Conservation (phyloP, 2,329 filamentous ascomycete genomes). For the Aspergillus ustus region DNA sequence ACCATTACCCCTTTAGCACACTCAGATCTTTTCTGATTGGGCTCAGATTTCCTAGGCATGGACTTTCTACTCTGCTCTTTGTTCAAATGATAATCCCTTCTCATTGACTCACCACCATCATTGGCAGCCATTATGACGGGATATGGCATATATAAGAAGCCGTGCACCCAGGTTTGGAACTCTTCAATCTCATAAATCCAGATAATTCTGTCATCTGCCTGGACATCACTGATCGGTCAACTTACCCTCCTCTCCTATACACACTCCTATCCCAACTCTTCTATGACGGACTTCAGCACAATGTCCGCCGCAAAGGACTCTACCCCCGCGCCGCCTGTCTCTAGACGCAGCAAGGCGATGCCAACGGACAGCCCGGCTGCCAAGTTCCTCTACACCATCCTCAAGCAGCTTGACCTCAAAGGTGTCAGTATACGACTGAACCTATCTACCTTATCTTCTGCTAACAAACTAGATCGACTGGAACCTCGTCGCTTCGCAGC, state of each 20-base stretch:
- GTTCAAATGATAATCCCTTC: neutral
- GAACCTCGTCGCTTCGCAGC: conserved; percentile 54
- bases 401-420: conserved; percentile 60
- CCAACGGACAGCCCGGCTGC: conserved; percentile 55
- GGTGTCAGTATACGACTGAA: conserved; percentile 42
- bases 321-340: conserved; percentile 33
- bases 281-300: neutral
- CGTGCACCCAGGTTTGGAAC: conserved; percentile 23
- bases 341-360: conserved; percentile 49
- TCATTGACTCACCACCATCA: neutral
- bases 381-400: conserved; percentile 60
- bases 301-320: conserved; percentile 2
- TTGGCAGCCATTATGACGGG: neutral
- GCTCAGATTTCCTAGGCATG: neutral
- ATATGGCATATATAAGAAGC: conserved; percentile 18
- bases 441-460: conserved; percentile 3
- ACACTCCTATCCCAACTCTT: neutral
- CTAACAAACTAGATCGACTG: conserved; percentile 54
- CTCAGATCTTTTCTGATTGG: neutral
- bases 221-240: neutral
- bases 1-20: neutral
- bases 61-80: conserved; percentile 1
- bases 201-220: conserved; percentile 1
- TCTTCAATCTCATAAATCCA: conserved; percentile 12
- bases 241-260: neutral